phyloP scores from a whole-genome alignment of 1,284 basidiomycete species.

The Ustanciosporium gigantosporum region DNA sequence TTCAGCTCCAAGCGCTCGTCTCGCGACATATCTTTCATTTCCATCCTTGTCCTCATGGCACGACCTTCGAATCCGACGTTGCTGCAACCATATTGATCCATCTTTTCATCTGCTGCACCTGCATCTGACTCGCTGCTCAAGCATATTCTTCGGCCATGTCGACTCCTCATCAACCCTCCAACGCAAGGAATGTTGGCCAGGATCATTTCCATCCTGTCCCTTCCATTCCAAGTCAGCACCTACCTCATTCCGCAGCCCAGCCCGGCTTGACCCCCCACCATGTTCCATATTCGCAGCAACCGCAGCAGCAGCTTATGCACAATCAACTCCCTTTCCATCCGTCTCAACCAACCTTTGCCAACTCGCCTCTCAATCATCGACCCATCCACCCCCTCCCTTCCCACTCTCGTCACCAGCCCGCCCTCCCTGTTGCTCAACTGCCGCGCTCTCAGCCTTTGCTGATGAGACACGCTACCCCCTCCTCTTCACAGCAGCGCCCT shows the following conservation, averaged over 20 bases:
- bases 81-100: no score
- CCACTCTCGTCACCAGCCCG: conserved; percentile 16
- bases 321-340: no score
- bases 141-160: no score
- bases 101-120: no score
- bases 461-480: conserved; percentile 1
- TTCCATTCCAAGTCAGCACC: conserved; percentile 20
- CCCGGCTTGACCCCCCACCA: not conserved
- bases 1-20: no score
- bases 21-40: no score
- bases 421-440: conserved; percentile 4
- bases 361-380: conserved; percentile 1
- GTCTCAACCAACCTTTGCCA: conserved; percentile 11
- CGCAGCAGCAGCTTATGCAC: no score
- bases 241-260: conserved; percentile 5
- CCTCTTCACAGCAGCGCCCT: conserved; percentile 9
- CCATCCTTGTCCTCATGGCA: no score
- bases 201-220: not conserved
- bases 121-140: no score
- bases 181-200: no score
- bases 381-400: conserved; percentile 20
- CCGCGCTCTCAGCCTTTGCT: conserved; percentile 2
- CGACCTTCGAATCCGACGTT: no score
- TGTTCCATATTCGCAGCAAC: conserved; percentile 8
- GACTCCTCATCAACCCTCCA: no score